These are phyloP conservation scores for Candida sp. DNA, from an alignment of 1,139 yeast species.

Conservation along the genomic window DNA sequence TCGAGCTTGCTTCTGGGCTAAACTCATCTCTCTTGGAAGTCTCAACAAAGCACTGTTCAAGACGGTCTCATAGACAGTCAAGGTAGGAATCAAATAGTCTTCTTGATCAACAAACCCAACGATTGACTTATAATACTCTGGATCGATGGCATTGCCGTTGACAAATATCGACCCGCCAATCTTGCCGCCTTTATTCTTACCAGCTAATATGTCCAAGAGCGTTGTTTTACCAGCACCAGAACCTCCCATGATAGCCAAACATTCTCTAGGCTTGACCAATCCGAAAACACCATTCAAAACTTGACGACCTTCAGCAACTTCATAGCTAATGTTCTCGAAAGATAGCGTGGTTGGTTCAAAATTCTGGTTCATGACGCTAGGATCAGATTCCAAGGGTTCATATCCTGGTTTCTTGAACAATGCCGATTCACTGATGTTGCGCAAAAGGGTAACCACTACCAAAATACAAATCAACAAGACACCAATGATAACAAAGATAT, in stretches of 20 bases:
- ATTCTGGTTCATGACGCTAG: slow-evolving; percentile 50
- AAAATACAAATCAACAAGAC: slow-evolving; percentile 47
- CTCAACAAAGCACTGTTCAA: slow-evolving; percentile 89
- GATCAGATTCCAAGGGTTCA: slow-evolving; percentile 36
- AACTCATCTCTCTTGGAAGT: slow-evolving; percentile 79
- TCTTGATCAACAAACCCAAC: slow-evolving; percentile 99
- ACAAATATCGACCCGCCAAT: slow-evolving; percentile 69
- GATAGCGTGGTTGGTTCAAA: slow-evolving; percentile 80
- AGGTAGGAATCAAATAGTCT: slow-evolving; percentile 86
- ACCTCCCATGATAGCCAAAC: slow-evolving; percentile 97
- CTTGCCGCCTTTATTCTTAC: slow-evolving; percentile 79
- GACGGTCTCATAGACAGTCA: slow-evolving; percentile 95
- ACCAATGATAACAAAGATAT: slow-evolving; percentile 53
- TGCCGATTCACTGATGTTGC: slow-evolving; percentile 67
- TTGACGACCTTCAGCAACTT: slow-evolving; percentile 48
- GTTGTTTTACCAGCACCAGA: slow-evolving; percentile 99
- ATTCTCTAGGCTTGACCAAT: slow-evolving; percentile 81
- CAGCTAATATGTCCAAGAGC: slow-evolving; percentile 85
- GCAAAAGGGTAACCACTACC: slow-evolving; percentile 46
- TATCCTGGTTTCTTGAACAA: slow-evolving; percentile 47
- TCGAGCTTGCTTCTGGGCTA: slow-evolving; percentile 72
- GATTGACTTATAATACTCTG: slow-evolving; percentile 59
- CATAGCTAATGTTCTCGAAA: slow-evolving; percentile 73
- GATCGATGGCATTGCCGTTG: slow-evolving; percentile 61
- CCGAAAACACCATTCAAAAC: slow-evolving; percentile 76